Evolutionary conservation across 1,284 basidiomycete genomes (phyloP).

Genomic region (Wallemia hederae): DNA sequence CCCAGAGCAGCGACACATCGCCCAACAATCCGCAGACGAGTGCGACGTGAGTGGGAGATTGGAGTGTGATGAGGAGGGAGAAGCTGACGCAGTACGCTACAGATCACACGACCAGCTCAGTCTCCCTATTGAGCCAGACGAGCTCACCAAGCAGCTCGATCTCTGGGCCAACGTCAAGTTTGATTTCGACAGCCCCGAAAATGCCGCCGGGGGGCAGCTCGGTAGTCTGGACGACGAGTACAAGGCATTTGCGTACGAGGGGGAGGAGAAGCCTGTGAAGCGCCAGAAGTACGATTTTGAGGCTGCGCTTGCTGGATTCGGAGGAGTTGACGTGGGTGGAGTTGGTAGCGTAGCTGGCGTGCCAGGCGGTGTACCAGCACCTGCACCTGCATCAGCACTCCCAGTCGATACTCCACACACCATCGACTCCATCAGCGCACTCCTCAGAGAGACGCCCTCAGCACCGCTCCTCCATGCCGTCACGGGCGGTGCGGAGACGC

Average conservation of each 20-base stretch:
- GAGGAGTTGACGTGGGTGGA: background rate
- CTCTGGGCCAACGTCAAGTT: conserved; percentile 56
- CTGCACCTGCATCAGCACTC: conserved; percentile 22
- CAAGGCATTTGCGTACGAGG: conserved; percentile 5
- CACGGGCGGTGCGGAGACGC: background rate
- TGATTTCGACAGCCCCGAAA: conserved; percentile 33
- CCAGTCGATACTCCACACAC: conserved; percentile 28
- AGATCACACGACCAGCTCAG: conserved; percentile 2
- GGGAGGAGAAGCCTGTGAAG: conserved; percentile 7
- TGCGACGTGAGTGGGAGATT: background rate
- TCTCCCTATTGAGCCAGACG: conserved; percentile 13
- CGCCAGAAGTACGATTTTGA: conserved; percentile 11
- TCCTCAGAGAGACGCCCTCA: conserved; percentile 2
- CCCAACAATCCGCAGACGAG: background rate
- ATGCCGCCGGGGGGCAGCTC: conserved; percentile 8
- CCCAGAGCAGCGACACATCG: background rate
- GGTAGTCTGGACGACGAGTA: conserved; percentile 12
- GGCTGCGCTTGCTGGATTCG: conserved; percentile 19
- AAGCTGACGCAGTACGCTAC: background rate
- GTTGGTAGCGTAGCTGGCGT: background rate
- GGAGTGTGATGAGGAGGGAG: background rate
- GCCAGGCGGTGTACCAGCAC: background rate
- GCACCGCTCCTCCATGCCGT: conserved; percentile 9
- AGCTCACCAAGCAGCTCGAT: conserved; percentile 45
- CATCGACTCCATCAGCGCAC: conserved; percentile 8